Base-by-base conservation (phyloP, 768 basidiomycete species). In the Agrocybe praecox region DNA sequence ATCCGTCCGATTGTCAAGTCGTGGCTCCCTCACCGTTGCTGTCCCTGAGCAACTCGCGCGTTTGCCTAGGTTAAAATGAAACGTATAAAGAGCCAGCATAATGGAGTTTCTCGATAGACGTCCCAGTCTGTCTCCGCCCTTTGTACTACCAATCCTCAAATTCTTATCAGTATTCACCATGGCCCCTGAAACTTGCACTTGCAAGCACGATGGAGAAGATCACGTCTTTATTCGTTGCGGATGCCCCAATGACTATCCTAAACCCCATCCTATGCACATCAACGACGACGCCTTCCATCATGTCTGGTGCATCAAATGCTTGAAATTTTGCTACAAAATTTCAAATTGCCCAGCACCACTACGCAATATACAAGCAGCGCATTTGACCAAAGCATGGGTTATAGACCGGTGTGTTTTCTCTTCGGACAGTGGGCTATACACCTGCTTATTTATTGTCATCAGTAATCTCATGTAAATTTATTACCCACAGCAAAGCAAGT, bases 261-360 rank as follows among this genome's bases (percentile, higher is more conserved):
- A 58, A 12, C 50, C 60, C 6, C 61, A 69, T 53, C 62, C 67
- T 9, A 64, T 67, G 60, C 61, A 62, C 48, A 23, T 52, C 18
- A 59, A 59, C 51, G 63, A 65, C 59, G 69, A 69, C 45, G 70
- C 68, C 21, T 62, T 64, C 40, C 72, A 73, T 61, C 64, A 61
- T 36, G 59, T 65, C 21, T 73, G 68, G 68, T 73, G 72, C 61
- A 56, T 29, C 24, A 26, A 53, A n/a, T 73, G 72, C 49, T 46
- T 59, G 22, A 63, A 61, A 12, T 70, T 57, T 57, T 73, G 72
- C 55, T 65, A 56, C 54, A 69, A 65, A 57, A 65, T 60, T 26
- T 23, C 50, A 2, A 19, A 17, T 26, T 69, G 68, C 55, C 61
- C 64, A 9, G 45, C 46, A n/a, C 19, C 47, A 24, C 57, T 67